Evolutionary conservation across 2,329 filamentous ascomycete species (phyloP).

Genomic region (Ceratocystiopsis brevicomis): DNA sequence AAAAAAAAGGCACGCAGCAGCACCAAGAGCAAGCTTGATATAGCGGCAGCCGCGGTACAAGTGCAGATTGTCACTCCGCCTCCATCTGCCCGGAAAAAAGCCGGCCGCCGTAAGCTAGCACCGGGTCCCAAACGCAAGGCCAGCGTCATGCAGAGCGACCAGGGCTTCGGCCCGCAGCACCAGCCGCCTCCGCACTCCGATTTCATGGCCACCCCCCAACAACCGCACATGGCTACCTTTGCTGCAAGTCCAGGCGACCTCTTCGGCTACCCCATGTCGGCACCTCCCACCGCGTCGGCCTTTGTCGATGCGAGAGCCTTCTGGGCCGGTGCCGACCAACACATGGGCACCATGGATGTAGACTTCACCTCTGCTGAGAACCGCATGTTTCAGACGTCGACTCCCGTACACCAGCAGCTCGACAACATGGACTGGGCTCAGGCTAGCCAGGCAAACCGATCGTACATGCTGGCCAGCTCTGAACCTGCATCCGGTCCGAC

Average conservation of each 20-base stretch:
- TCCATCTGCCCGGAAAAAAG: slow-evolving; percentile 31
- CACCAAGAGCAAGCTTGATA: neutral
- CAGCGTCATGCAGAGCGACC: slow-evolving; percentile 35
- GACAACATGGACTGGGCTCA: slow-evolving; percentile 39
- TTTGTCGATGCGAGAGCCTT: slow-evolving; percentile 27
- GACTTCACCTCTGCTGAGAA: slow-evolving; percentile 30
- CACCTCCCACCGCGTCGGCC: slow-evolving; percentile 28
- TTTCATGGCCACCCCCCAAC: slow-evolving; percentile 29
- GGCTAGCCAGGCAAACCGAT: slow-evolving; percentile 25
- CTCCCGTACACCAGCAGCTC: slow-evolving; percentile 27
- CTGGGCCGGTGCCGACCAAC: slow-evolving; percentile 28
- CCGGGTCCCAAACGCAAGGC: slow-evolving; percentile 25
- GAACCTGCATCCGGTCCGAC: slow-evolving; percentile 6
- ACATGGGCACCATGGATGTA: slow-evolving; percentile 37
- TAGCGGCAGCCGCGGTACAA: too few relatives aligned
- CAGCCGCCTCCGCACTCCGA: slow-evolving; percentile 12
- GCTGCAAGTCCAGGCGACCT: slow-evolving; percentile 32
- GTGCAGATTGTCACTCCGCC: slow-evolving; percentile 41
- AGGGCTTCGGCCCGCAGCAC: slow-evolving; percentile 28
- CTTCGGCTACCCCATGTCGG: slow-evolving; percentile 42
- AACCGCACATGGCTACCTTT: slow-evolving; percentile 27
- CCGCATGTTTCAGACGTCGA: slow-evolving; percentile 24
- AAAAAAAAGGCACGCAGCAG: slow-evolving; percentile 18
- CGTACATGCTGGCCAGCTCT: slow-evolving; percentile 25
- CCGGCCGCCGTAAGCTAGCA: slow-evolving; percentile 32